Evolutionary conservation across 768 basidiomycete genomes (phyloP), one percentile per base, ranked within the genome.

Genomic region (Boletellus ananiceps): DNA sequence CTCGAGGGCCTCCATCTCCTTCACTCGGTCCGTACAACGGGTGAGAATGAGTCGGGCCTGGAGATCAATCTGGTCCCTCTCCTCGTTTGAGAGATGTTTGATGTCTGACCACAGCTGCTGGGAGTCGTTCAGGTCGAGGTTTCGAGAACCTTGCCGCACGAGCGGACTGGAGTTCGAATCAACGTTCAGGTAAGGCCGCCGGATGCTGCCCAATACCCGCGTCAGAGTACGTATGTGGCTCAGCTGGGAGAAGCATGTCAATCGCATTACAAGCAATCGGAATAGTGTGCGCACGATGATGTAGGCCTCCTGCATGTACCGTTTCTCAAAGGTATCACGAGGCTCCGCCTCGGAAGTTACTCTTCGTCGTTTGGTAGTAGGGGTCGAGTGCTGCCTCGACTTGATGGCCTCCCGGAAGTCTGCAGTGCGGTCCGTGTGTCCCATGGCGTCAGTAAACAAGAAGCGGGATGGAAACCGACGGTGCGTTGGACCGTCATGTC

Each of bases 1-100:
- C 73, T 98, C 96, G 23, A 90, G 70, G 35, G 76, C 74, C 65
- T 98, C 96, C 79, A 99, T 82, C 66, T 86, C 82, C 57, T 83
- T 85, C 8, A 97, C 86, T 57, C 89, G 75, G 55, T 94, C 88
- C 29, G 90, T 82, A 71, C 93, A 96, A 46, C 85, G 80, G 43
- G 83, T 79, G 42, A 98, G 74, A 47, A 96, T 86, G 59, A 92
- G 78, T 56, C 88, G 84, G 29, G 91, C 87, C 64, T 95, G 88
- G 52, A 93, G 71, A 75, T 99, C 96, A 46, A 99, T 89, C 70
- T 96, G 92, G 69, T 97, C 94, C 52, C 94, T 77, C 66, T 99
- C 94, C 54, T 90, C 83, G 62, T 97, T 93, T 8, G 83, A 82
- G 6, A 99, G 77, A 59, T 84, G 73, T 53, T 79, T 81, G 44